phyloP scores from a whole-genome alignment of 2,329 filamentous ascomycete genomes.

The Zalaria sp. region DNA sequence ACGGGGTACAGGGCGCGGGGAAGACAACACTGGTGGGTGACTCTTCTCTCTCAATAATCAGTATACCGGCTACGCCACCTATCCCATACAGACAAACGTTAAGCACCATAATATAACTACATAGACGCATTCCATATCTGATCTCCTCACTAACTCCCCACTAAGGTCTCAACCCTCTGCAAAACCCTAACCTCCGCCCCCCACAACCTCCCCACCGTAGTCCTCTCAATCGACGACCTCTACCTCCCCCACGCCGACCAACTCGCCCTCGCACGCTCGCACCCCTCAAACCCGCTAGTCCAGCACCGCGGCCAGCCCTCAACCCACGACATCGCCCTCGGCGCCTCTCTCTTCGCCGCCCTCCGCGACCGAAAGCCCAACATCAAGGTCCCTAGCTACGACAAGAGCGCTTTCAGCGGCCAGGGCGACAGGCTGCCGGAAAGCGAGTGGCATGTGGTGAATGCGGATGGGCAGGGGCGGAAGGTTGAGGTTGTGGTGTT shows the following conservation, averaged over 20 bases:
- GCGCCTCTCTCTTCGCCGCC: constrained; percentile 47
- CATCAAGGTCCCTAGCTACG: constrained; percentile 56
- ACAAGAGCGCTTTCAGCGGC: constrained; percentile 66
- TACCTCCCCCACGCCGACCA: constrained; percentile 66
- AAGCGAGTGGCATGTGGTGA: constrained; percentile 46
- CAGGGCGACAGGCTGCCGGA: constrained; percentile 60
- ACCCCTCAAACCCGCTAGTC: constrained; percentile 61
- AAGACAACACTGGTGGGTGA: constrained; percentile 66
- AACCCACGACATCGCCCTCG: constrained; percentile 63
- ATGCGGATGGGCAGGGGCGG: constrained; percentile 30
- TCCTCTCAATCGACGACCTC: constrained; percentile 79
- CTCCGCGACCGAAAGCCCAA: constrained; percentile 37
- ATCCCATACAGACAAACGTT: too few relatives aligned
- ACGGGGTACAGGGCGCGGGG: constrained; percentile 81
- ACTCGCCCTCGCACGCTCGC: constrained; percentile 44
- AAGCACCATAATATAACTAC: too few relatives aligned
- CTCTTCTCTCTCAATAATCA: background rate
- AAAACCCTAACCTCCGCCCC: constrained; percentile 42
- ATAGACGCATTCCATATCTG: too few relatives aligned
- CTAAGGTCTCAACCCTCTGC: constrained; percentile 47
- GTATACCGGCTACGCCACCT: too few relatives aligned
- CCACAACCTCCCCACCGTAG: constrained; percentile 49
- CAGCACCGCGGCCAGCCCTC: constrained; percentile 74
- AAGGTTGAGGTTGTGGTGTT: constrained; percentile 55
- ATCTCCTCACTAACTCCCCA: too few relatives aligned